Conservation (phyloP, 2,329 filamentous ascomycete genomes). For the Aspergillus clavatus region DNA sequence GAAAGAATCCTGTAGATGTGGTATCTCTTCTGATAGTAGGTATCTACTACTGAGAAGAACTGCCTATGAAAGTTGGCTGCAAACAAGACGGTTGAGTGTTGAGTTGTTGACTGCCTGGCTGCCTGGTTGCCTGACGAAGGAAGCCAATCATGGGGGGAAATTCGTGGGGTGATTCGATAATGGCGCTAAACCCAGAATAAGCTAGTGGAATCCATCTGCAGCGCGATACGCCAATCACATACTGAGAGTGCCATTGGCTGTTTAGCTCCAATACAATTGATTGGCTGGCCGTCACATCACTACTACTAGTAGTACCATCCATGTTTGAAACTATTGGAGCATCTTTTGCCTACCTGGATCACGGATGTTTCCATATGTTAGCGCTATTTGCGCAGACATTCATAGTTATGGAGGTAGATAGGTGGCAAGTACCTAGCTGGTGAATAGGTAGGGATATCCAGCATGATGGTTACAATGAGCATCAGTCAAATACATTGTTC, state of each 20-base stretch:
- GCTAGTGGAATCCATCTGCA: conserved; percentile 11
- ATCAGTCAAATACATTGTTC: no score
- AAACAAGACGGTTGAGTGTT: conserved; percentile 1
- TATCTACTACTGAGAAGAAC: no score
- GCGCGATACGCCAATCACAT: not conserved
- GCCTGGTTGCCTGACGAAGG: no score
- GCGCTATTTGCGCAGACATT: no score
- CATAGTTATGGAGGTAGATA: no score
- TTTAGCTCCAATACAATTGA: conserved; percentile 9
- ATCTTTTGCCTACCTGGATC: conserved; percentile 13
- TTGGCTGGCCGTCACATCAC: conserved; percentile 10
- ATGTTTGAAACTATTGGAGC: conserved; percentile 15
- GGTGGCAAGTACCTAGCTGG: no score
- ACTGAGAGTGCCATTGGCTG: not conserved
- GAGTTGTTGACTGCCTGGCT: not conserved
- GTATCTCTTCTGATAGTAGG: no score
- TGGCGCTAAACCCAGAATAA: conserved; percentile 13
- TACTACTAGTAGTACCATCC: conserved; percentile 2
- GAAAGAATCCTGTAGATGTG: no score
- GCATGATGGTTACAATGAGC: no score
- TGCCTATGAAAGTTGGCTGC: conserved; percentile 7
- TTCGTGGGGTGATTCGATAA: conserved; percentile 9
- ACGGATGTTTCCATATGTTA: no score
- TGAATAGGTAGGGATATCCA: no score
- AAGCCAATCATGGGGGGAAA: no score